A percentile compares a stretch with the other conserved stretches of the same genome.
Conservation (phyloP, 495 filamentous ascomycete species). For the Tetracladium setigerum region DNA sequence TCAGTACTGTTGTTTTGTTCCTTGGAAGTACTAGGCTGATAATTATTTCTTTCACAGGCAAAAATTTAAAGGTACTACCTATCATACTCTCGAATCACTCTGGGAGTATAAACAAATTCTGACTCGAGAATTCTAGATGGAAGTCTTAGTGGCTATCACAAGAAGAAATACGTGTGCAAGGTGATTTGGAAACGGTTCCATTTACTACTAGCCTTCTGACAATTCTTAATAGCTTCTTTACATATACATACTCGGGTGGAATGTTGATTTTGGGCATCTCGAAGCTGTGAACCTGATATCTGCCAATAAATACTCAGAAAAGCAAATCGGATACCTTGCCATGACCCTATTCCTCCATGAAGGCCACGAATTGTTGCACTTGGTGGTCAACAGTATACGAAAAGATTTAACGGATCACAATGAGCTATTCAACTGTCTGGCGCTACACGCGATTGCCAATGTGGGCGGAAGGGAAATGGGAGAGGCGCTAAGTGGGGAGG, state of each 20-base stretch:
- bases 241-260: constrained; percentile 98
- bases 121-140: constrained; percentile 49
- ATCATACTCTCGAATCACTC: not conserved
- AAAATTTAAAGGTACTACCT: constrained; percentile 63
- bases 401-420: constrained; percentile 94
- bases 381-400: constrained; percentile 97
- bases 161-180: constrained; percentile 99
- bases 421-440: constrained; percentile 94
- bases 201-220: constrained; percentile 20
- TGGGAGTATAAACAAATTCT: not conserved
- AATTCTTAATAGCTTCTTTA: constrained; percentile 64
- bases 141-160: constrained; percentile 88
- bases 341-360: constrained; percentile 98
- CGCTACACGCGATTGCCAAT: constrained; percentile 98
- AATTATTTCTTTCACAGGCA: constrained; percentile 36
- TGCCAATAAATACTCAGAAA: constrained; percentile 95
- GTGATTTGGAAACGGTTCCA: constrained; percentile 25
- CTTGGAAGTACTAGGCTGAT: not conserved
- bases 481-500: constrained; percentile 85
- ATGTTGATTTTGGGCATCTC: constrained; percentile 97
- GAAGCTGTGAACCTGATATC: constrained; percentile 98
- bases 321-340: constrained; percentile 97
- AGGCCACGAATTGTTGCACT: constrained; percentile 87
- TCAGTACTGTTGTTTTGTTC: constrained; percentile 23
- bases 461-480: constrained; percentile 96